These are phyloP conservation scores for Peronospora belbahrii DNA, from an alignment of 352 stramenopile genomes.

Conservation along the genomic window DNA sequence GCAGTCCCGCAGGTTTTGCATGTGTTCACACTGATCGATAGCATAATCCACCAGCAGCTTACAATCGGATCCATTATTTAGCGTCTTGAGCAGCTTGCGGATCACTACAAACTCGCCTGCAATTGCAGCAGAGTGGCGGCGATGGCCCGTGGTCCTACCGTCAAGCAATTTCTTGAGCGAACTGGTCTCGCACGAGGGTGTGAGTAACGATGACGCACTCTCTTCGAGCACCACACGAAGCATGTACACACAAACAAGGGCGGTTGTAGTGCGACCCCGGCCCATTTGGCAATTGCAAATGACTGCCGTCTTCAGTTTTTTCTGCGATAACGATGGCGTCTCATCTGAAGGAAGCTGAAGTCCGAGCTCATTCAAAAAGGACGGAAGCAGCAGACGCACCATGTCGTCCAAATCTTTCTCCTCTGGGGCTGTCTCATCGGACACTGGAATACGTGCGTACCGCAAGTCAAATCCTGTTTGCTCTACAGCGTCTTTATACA, in stretches of 20 bases:
- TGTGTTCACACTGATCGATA: conserved; percentile 72
- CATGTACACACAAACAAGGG: conserved; percentile 85
- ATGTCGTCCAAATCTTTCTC: conserved; percentile 88
- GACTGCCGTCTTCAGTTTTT: conserved; percentile 49
- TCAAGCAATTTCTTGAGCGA: conserved; percentile 22
- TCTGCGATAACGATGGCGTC: background rate
- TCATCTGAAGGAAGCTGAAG: conserved; percentile 19
- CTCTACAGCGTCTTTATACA: conserved; percentile 51
- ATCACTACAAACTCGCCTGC: conserved; percentile 68
- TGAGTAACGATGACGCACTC: conserved; percentile 4
- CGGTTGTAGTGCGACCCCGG: conserved; percentile 78
- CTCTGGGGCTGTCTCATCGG: conserved; percentile 85
- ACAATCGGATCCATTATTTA: conserved; percentile 60
- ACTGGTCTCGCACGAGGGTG: conserved; percentile 8
- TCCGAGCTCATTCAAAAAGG: conserved; percentile 53
- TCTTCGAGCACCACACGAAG: conserved; percentile 67
- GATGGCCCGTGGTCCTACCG: conserved; percentile 11
- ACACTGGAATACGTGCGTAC: conserved; percentile 82
- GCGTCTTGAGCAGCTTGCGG: conserved; percentile 51
- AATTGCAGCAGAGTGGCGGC: conserved; percentile 48
- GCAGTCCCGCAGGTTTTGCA: conserved; percentile 82
- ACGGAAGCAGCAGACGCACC: conserved; percentile 59
- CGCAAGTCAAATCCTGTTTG: conserved; percentile 52
- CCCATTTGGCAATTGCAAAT: conserved; percentile 91
- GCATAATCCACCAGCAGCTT: conserved; percentile 67